Evolutionary conservation across 345 rosid species (phyloP).

Genomic region (Euphorbia tirucalli): DNA sequence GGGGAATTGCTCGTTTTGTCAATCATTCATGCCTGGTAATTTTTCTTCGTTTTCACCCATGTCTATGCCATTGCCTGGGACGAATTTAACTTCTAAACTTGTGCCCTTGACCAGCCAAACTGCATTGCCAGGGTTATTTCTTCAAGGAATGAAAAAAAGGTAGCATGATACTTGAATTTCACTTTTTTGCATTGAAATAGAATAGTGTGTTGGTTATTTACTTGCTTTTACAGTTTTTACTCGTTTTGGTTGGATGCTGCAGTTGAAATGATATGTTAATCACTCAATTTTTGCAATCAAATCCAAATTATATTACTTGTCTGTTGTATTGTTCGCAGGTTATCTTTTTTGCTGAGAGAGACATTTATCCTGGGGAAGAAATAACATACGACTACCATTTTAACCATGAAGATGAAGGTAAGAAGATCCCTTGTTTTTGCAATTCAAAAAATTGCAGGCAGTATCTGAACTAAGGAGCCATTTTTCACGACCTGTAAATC

Average conservation of each 20-base stretch:
- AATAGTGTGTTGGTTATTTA: background rate
- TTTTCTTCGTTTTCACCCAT: background rate
- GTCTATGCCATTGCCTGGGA: background rate
- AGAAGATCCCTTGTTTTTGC: too few species aligned
- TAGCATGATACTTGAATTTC: conserved; percentile 16
- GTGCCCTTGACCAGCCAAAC: conserved; percentile 45
- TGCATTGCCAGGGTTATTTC: conserved; percentile 58
- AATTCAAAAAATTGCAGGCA: conserved; percentile 55
- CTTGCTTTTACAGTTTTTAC: background rate
- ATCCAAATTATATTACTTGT: background rate
- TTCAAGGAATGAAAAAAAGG: conserved; percentile 56
- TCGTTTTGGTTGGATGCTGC: background rate
- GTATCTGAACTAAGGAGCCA: conserved; percentile 39
- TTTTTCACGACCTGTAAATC: conserved; percentile 18
- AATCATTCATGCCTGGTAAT: conserved; percentile 62
- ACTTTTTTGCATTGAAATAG: background rate
- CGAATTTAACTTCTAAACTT: conserved; percentile 16
- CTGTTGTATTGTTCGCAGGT: conserved; percentile 37
- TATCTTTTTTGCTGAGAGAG: conserved; percentile 51
- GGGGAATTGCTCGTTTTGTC: conserved; percentile 63
- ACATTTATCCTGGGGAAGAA: conserved; percentile 54
- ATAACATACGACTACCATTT: too few species aligned
- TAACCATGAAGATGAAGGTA: too few species aligned
- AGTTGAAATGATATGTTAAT: background rate
- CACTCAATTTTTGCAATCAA: background rate